Base-by-base conservation (phyloP, 2,329 filamentous ascomycete species). In the Ophiostoma sp. region DNA sequence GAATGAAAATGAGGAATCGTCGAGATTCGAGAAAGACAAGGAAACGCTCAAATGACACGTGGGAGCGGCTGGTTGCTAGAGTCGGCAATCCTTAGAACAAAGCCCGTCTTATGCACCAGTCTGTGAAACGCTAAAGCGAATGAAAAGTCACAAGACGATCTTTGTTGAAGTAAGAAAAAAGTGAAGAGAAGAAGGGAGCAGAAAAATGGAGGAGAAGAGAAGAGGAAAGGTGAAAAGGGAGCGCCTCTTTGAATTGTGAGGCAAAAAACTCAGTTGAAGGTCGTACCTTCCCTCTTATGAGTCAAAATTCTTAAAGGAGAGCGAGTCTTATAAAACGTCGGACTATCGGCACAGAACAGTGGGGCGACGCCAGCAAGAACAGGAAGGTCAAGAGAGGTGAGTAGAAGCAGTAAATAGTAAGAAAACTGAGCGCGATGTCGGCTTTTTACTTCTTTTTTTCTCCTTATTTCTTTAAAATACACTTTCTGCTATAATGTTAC, bases 261-360 rank as follows among this genome's bases (percentile, higher is more conserved):
- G 63, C 64, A 11, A 68, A 64, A 64, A 68, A 68, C 22, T 39
- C 61, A 64, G 33, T 68, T 31, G 42, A 19, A 33, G 25, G 64
- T 68, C 42, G 64, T 50, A 28, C 36, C 61, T 42, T 50, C 64
- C 50, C 25, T 48, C 22, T 33, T 68, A 42, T 68, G 64, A 68
- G 61, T 66, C 61, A 66, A 66, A 36, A 36, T 36, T 36, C 33
- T n/a, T n/a, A n/a, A n/a, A n/a, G 22, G 2, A 31, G 22, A 48
- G 42, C 28, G 48, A 28, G 22, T 50, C 42, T 68, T 50, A 68
- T 33, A 68, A 50, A 68, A 50, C 9, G 7, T 12, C 36, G 17
- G 15, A 42, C 64, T 68, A 68, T n/a, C 42, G 42, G 45, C 42
- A 68, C 64, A 22, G 64, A 8, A 50, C 22, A 45, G 64, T 68